These are phyloP conservation scores for Cyclotella sp. DNA, from an alignment of 108 stramenopile genomes.

Conservation along the genomic window DNA sequence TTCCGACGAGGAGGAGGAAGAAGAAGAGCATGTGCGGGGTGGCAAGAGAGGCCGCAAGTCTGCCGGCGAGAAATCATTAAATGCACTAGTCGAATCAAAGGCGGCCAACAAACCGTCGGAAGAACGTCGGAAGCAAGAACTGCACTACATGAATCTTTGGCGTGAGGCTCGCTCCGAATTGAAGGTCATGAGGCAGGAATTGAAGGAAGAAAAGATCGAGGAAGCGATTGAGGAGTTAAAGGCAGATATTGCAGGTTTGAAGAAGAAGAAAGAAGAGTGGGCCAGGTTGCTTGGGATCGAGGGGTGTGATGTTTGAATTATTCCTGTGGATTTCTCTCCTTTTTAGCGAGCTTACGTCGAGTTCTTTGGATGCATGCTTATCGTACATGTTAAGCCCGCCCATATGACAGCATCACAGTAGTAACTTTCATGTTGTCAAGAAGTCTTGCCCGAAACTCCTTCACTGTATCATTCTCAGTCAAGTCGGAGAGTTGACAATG, in stretches of 20 bases:
- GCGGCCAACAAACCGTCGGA: not conserved
- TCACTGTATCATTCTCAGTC: too few relatives aligned
- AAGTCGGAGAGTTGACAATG: too few relatives aligned
- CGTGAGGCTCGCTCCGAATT: not conserved
- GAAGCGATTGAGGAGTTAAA: slow-evolving; percentile 6
- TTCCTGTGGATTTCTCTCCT: too few relatives aligned
- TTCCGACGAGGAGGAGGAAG: not conserved
- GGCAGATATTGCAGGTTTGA: not conserved
- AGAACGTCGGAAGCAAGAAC: slow-evolving; percentile 6
- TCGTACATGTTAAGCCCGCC: too few relatives aligned
- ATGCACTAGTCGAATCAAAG: not conserved
- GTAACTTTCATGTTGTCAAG: too few relatives aligned
- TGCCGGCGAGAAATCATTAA: not conserved
- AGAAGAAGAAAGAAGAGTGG: slow-evolving; percentile 11
- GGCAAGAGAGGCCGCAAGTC: not conserved
- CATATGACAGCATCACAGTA: too few relatives aligned
- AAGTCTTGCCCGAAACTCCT: too few relatives aligned
- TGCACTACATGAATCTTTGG: slow-evolving; percentile 5
- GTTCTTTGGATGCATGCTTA: too few relatives aligned
- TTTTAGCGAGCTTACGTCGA: too few relatives aligned
- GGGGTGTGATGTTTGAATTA: not conserved
- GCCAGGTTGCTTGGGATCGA: slow-evolving; percentile 10
- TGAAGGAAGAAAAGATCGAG: not conserved
- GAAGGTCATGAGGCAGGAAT: slow-evolving; percentile 4
- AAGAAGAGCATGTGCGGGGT: not conserved